Percentiles rank a stretch among this genome's conserved stretches.
Conservation (phyloP, 2,329 filamentous ascomycete genomes). For the Scolecobasidium constrictum region DNA sequence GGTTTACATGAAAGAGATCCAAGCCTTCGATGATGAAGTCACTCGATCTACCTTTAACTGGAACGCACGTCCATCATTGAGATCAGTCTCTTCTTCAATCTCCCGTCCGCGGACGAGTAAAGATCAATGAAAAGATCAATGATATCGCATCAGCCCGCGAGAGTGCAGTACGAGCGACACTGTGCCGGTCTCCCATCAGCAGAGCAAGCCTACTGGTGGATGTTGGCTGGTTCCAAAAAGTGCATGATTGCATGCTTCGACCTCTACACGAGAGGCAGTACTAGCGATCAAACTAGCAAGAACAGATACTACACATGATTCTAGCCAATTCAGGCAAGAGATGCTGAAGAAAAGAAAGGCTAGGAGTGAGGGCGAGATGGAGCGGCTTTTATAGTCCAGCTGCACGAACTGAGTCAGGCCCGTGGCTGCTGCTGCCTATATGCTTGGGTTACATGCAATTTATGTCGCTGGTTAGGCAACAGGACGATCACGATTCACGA, state of each 20-base stretch:
- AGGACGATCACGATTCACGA: no score
- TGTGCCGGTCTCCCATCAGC: neutral
- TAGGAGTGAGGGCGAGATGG: no score
- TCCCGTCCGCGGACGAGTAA: neutral
- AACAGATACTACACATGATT: neutral
- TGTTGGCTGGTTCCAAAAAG: neutral
- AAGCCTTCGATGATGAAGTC: no score
- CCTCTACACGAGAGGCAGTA: neutral
- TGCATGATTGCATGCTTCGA: neutral
- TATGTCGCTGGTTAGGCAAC: no score
- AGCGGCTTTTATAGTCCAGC: no score
- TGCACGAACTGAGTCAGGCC: no score
- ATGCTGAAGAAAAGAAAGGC: slow-evolving; percentile 1
- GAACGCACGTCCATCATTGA: no score
- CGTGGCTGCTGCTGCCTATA: no score
- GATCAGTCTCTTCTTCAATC: slow-evolving; percentile 1
- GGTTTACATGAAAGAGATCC: no score
- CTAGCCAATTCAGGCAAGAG: neutral
- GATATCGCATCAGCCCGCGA: neutral
- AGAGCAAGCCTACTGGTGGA: neutral
- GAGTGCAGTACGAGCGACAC: neutral
- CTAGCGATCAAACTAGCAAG: neutral
- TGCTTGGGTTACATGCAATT: no score
- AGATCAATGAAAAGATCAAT: neutral
- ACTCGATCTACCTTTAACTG: no score